Percentiles rank a stretch among this genome's conserved stretches.
These are phyloP conservation scores for Crepidotus variabilis DNA, from an alignment of 768 basidiomycete species.

Conservation along the genomic window DNA sequence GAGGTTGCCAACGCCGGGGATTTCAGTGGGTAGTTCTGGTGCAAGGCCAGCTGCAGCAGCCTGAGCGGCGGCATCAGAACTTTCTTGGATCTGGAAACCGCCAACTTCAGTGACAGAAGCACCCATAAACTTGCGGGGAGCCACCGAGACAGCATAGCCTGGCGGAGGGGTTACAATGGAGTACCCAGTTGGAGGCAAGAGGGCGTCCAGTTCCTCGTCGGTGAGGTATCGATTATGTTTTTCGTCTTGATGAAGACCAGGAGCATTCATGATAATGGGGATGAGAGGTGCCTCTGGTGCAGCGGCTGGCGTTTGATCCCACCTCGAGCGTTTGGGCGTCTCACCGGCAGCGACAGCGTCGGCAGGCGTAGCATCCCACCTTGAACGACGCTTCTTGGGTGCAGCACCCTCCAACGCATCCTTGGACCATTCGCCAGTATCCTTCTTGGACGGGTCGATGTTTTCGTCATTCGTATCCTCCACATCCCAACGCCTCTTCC, in stretches of 20 bases:
- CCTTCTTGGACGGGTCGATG: slow-evolving; percentile 54
- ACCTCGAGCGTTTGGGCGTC: slow-evolving; percentile 87
- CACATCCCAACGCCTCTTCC: slow-evolving; percentile 83
- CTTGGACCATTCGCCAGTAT: slow-evolving; percentile 41
- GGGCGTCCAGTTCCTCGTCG: slow-evolving; percentile 91
- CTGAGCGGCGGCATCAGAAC: slow-evolving; percentile 83
- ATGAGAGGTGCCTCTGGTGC: slow-evolving; percentile 66
- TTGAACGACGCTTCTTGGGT: slow-evolving; percentile 88
- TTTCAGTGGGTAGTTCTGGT: slow-evolving; percentile 93
- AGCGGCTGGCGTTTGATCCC: slow-evolving; percentile 88
- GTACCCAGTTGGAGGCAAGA: slow-evolving; percentile 86
- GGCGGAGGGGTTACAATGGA: slow-evolving; percentile 90
- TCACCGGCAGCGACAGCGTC: slow-evolving; percentile 56
- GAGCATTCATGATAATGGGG: slow-evolving; percentile 86
- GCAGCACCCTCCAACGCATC: slow-evolving; percentile 54
- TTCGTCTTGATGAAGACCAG: slow-evolving; percentile 86
- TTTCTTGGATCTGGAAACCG: slow-evolving; percentile 96
- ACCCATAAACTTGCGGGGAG: slow-evolving; percentile 60
- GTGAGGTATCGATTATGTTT: slow-evolving; percentile 95
- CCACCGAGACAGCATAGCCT: slow-evolving; percentile 82
- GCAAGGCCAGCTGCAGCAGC: slow-evolving; percentile 91
- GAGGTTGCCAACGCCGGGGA: slow-evolving; percentile 94
- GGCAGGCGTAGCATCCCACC: slow-evolving; percentile 93
- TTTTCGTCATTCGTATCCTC: slow-evolving; percentile 61
- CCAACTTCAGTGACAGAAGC: slow-evolving; percentile 55